Evolutionary conservation across 2,329 filamentous ascomycete genomes (phyloP), one percentile per base, ranked within the genome.

Genomic region (Tricladium varicosporioides): DNA sequence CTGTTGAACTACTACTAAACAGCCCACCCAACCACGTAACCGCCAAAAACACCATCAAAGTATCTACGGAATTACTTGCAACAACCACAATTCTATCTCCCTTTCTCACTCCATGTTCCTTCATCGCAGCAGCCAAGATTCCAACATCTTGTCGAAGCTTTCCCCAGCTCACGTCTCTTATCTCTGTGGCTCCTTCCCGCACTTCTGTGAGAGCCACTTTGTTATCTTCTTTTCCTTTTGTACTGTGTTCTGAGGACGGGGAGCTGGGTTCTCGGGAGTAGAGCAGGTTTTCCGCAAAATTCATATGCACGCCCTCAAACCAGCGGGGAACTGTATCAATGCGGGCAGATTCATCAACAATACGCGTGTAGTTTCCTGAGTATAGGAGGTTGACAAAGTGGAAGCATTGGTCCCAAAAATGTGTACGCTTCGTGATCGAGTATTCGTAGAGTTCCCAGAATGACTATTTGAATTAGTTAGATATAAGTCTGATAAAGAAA

Each of bases 221-320:
- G 60, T 70, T 71, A 61, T 93, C 88, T 63, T 90, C 88, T 70
- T 94, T 94, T 59, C 83, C 76, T 3, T 69, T 63, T 0, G 76
- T 88, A 7, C 78, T 77, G 4, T 77, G 75, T 19, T 76, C 67
- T 2, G 75, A 78, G 0, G 75, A 70, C 9, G 77, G 67, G n/a
- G 73, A 69, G 0, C 73, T 66, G 1, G 72, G 68, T 2, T 70
- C 69, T 13, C 75, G 74, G 1, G 80, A 80, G 74, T 83, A 92
- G 22, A 96, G 82, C 22, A 91, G 73, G 68, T 94, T 95, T 74
- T 95, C 90, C 5, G 89, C 87, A 69, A 86, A 93, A 67, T 92
- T 95, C 64, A 94, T 71, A 5, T 76, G 74, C 1, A 92, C 79
- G 31, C 91, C 91, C 1, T 83, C 75, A 70, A 94, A 95, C 91